Evolutionary conservation across 2,329 filamentous ascomycete species (phyloP).

Genomic region (Dactylonectria estremocensis): DNA sequence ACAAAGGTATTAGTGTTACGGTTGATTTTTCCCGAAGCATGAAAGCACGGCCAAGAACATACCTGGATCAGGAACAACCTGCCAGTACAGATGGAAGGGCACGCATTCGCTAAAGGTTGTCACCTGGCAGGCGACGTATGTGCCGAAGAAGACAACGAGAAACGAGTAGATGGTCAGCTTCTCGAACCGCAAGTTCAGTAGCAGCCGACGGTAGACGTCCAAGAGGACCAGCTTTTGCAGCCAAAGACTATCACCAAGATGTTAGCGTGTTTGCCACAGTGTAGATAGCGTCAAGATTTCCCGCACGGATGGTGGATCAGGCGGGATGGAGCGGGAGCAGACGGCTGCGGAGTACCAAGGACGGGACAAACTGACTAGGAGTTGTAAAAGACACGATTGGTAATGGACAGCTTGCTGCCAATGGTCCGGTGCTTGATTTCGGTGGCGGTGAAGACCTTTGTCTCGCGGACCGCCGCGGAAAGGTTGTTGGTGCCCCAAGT

Average conservation of each 20-base stretch:
- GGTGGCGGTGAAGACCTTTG: conserved; percentile 22
- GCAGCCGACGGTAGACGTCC: conserved; percentile 37
- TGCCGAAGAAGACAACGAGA: conserved; percentile 34
- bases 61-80: conserved; percentile 34
- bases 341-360: too few species aligned
- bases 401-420: conserved; percentile 33
- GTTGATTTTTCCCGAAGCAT: too few species aligned
- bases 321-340: too few species aligned
- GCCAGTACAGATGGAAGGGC: conserved; percentile 35
- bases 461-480: conserved; percentile 26
- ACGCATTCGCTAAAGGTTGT: conserved; percentile 40
- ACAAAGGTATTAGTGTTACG: background rate
- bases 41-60: background rate
- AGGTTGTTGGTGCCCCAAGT: conserved; percentile 36
- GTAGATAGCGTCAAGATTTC: background rate
- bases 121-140: conserved; percentile 35
- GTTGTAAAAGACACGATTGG: conserved; percentile 35
- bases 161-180: conserved; percentile 32
- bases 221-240: conserved; percentile 39
- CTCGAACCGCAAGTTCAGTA: conserved; percentile 32
- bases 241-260: conserved; percentile 32
- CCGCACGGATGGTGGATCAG: background rate
- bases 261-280: conserved; percentile 1
- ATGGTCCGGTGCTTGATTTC: conserved; percentile 28
- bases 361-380: conserved; percentile 26